Evolutionary conservation across 441 rosid species (phyloP), one percentile per base, ranked within the genome.

Genomic region (Populus trichocarpa): DNA sequence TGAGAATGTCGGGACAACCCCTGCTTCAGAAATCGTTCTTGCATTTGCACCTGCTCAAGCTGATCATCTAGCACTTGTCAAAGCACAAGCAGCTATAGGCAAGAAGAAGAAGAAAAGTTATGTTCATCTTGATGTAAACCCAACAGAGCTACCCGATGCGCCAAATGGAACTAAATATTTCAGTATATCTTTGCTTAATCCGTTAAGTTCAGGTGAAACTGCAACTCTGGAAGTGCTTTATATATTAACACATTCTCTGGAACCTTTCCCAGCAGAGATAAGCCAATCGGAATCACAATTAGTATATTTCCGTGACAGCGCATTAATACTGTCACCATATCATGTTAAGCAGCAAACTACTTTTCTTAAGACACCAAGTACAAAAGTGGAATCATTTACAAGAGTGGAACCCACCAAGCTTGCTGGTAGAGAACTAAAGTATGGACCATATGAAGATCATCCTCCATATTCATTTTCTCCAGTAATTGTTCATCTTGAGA

Each of bases 231-330:
- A 97, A 84, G 91, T 97, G 80, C 87, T 93, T 23, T 97, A 91
- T 86, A 75, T 89, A 36, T 79, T 92, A 81, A 91, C 99, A 11
- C 97, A 91, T 81, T 91, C 91, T 74, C 84, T 91, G 76, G 98
- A 97, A 72, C 98, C 99, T 83, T 97, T 93, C 84, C 99, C 99
- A 0, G 78, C 82, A 73, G 99, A 95, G 89, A 97, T 95, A 80
- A 80, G 97, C 72, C 98, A 97, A 81, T 88, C 96, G 74, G 99
- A 97, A 76, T 81, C 99, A 63, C 99, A 97, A 88, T 82, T 95
- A 81, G 99, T 95, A 75, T 89, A 88, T 85, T 95, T 86, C 81
- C 93, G 81, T 53, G 98, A 97, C 74, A 91, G 93, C 82, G 97
- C 99, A 2, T 38, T 88, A 23, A 78, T 93, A 69, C 81, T 95